Evolutionary conservation across 2,329 filamentous ascomycete species (phyloP).

Genomic region (Claviceps sorghi): DNA sequence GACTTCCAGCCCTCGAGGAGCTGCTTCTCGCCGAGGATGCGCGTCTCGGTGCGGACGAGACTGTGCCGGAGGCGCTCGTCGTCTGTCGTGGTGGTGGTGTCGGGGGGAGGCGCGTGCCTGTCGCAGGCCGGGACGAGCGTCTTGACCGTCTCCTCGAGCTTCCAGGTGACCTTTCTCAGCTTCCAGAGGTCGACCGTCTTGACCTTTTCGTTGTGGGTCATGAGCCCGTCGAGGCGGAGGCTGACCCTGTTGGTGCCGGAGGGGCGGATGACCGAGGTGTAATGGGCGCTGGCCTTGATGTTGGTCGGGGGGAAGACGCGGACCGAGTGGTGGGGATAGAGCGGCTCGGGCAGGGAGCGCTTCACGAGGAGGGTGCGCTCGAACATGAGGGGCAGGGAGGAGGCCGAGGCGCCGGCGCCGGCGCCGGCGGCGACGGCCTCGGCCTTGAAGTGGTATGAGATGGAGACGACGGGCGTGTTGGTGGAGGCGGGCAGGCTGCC

Average conservation of each 20-base stretch:
- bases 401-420: constrained; percentile 24
- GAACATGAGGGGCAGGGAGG: constrained; percentile 37
- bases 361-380: constrained; percentile 57
- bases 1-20: constrained; percentile 86
- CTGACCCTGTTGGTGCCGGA: constrained; percentile 67
- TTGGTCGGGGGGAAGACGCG: constrained; percentile 95
- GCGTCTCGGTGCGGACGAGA: constrained; percentile 56
- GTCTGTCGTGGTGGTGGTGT: constrained; percentile 13
- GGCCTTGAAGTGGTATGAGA: constrained; percentile 68
- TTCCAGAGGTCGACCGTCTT: constrained; percentile 71
- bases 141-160: constrained; percentile 75
- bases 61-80: constrained; percentile 41
- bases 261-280: constrained; percentile 73
- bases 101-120: constrained; percentile 44
- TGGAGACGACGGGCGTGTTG: constrained; percentile 54
- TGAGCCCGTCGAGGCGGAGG: constrained; percentile 75
- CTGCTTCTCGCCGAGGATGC: constrained; percentile 66
- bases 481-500: constrained; percentile 77
- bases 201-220: constrained; percentile 50
- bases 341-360: constrained; percentile 60
- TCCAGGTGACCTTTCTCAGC: constrained; percentile 82
- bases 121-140: constrained; percentile 66
- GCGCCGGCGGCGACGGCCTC: constrained; percentile 43
- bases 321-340: constrained; percentile 73
- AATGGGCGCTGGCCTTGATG: constrained; percentile 70